Percentiles rank a stretch among this genome's conserved stretches.
phyloP scores from a whole-genome alignment of 257 asterid species.

The Nyctanthes arbortristis region DNA sequence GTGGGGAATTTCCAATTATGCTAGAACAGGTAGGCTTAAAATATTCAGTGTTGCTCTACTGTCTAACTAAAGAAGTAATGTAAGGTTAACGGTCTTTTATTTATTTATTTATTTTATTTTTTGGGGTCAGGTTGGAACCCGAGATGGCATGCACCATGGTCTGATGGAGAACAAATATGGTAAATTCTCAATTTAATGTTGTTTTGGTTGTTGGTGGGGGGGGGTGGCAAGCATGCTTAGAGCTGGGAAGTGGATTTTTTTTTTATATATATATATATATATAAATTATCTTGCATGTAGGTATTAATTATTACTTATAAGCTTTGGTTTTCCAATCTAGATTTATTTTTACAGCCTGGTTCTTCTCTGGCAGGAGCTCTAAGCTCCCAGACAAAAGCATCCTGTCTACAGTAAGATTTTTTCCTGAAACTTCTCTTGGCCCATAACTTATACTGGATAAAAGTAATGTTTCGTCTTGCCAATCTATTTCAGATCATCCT shows the following conservation, averaged over 20 bases:
- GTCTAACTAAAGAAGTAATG: no score
- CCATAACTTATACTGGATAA: not conserved
- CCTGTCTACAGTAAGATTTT: slow-evolving; percentile 35
- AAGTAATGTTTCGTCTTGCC: slow-evolving; percentile 20
- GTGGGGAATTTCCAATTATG: slow-evolving; percentile 21
- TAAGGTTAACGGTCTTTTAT: no score
- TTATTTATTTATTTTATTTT: no score
- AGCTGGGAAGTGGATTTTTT: slow-evolving; percentile 4
- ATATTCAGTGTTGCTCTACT: not conserved
- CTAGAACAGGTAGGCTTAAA: slow-evolving; percentile 27
- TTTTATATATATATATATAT: not conserved
- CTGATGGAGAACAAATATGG: slow-evolving; percentile 36
- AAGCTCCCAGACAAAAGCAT: slow-evolving; percentile 34
- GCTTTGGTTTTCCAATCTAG: slow-evolving; percentile 34
- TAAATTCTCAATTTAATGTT: slow-evolving; percentile 20
- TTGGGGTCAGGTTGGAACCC: slow-evolving; percentile 26
- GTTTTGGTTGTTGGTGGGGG: not conserved
- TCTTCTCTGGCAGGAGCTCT: slow-evolving; percentile 27
- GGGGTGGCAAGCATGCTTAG: slow-evolving; percentile 5
- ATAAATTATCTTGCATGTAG: not conserved
- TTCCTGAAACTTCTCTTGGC: slow-evolving; percentile 2
- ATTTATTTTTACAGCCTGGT: slow-evolving; percentile 38
- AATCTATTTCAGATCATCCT: slow-evolving; percentile 32
- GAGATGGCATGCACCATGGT: slow-evolving; percentile 19
- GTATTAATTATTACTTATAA: not conserved